Evolutionary conservation across 108 stramenopile genomes (phyloP).

Genomic region (Epipyxis sp.): DNA sequence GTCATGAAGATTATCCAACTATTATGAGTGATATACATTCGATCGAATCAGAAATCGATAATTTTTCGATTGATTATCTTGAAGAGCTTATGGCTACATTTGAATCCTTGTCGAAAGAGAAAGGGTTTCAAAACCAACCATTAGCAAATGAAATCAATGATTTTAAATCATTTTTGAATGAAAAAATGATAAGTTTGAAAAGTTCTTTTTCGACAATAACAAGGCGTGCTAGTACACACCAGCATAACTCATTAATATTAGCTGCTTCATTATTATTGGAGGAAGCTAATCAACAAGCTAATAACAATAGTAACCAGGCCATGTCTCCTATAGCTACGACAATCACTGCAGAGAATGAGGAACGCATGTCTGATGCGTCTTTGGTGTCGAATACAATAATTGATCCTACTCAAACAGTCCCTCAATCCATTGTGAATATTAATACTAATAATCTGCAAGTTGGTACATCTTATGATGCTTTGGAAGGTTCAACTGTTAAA

Average conservation of each 20-base stretch:
- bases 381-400: neutral
- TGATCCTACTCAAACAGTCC: neutral
- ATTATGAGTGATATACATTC: neutral
- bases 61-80: neutral
- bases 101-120: neutral
- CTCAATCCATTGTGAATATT: too few relatives aligned
- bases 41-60: constrained; percentile 18
- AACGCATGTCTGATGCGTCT: neutral
- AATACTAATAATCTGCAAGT: too few relatives aligned
- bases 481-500: neutral
- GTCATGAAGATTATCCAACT: neutral
- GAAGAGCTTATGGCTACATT: neutral
- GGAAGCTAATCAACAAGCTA: neutral
- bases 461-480: neutral
- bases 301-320: neutral
- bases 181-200: neutral
- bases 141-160: neutral
- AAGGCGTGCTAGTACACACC: too few relatives aligned
- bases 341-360: neutral
- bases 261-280: neutral
- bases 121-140: too few relatives aligned
- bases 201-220: too few relatives aligned
- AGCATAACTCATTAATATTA: too few relatives aligned
- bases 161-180: neutral
- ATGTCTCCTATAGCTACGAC: neutral